Evolutionary conservation across 2,329 filamentous ascomycete genomes (phyloP), one percentile per base, ranked within the genome.

Genomic region (Blastomyces emzantsi): DNA sequence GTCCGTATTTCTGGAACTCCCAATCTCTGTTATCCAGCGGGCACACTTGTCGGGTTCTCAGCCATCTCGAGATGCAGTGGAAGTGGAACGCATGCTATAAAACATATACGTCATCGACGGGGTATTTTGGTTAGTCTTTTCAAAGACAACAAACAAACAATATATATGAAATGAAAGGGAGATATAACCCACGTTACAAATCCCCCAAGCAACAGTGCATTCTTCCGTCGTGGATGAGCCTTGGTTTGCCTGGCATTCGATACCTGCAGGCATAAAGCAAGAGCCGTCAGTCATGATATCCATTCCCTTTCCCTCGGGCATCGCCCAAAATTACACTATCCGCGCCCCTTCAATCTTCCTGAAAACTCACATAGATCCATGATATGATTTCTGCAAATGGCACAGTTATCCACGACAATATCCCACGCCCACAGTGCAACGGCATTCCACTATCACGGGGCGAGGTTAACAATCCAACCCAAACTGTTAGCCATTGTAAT

Each of bases 341-440:
- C n/a, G 13, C n/a, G 13, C 57, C 25, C 49, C 41, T 30, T 54
- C 43, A 43, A 25, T 28, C 3, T 51, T 25, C 9, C 33, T 39
- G 60, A 47, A 17, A 52, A 77, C 87, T 70, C 81, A 92, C 94
- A 99, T 36, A 99, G 83, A 77, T 99, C 94, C 94, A 99, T 99
- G 78, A 99, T 99, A 77, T 99, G 94, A 76, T 99, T 99, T 75
- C 94, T 86, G 82, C 94, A 99, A 75, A 99, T 99, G 72, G 94
- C 94, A 76, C 94, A 99, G 83, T 99, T 99, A 79, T 99, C 94
- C 66, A 99, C 94, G 41, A 97, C 92, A 65, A 99, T 99, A 75
- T 99, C 94, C 94, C 94, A 99, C 0, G 94, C 94, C 94, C 94
- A 99, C 1, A 99, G 83, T 51, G 94, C 92, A 61, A 99, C 94